Conservation (phyloP, 2,329 filamentous ascomycete genomes). For the Fusarium coffeatum region DNA sequence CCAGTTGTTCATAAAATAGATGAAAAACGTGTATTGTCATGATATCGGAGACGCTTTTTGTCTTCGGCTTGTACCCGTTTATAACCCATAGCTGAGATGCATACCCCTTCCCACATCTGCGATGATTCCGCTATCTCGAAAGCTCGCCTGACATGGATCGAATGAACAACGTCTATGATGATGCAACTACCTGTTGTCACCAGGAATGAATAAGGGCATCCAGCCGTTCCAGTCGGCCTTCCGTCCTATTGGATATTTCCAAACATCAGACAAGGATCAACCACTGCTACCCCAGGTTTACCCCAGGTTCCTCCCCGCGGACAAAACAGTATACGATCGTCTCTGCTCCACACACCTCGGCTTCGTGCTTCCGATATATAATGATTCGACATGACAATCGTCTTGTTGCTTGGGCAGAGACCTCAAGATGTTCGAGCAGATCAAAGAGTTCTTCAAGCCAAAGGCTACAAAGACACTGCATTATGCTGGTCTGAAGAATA, state of each 20-base stretch:
- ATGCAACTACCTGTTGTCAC: background rate
- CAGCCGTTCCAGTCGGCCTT: background rate
- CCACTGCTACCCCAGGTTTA: slow-evolving; percentile 25
- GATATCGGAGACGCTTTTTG: too few species aligned
- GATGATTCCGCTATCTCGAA: too few species aligned
- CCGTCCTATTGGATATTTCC: background rate
- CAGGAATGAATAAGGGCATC: background rate
- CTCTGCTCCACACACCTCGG: background rate
- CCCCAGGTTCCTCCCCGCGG: slow-evolving; percentile 21
- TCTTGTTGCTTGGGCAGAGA: background rate
- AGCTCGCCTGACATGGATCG: too few species aligned
- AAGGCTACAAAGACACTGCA: slow-evolving; percentile 26
- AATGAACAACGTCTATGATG: too few species aligned
- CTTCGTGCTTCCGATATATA: slow-evolving; percentile 1
- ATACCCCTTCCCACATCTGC: too few species aligned
- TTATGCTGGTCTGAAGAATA: slow-evolving; percentile 30
- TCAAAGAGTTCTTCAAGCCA: slow-evolving; percentile 23
- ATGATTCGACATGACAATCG: background rate
- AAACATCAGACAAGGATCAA: background rate
- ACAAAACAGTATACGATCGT: background rate
- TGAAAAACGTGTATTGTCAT: too few species aligned
- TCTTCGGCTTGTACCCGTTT: too few species aligned
- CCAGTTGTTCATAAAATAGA: too few species aligned
- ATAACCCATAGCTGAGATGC: too few species aligned
- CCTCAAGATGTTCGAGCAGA: slow-evolving; percentile 11